Evolutionary conservation across 2,329 filamentous ascomycete genomes (phyloP), one percentile per base, ranked within the genome.

Genomic region (Ilyonectria mors-panacis): DNA sequence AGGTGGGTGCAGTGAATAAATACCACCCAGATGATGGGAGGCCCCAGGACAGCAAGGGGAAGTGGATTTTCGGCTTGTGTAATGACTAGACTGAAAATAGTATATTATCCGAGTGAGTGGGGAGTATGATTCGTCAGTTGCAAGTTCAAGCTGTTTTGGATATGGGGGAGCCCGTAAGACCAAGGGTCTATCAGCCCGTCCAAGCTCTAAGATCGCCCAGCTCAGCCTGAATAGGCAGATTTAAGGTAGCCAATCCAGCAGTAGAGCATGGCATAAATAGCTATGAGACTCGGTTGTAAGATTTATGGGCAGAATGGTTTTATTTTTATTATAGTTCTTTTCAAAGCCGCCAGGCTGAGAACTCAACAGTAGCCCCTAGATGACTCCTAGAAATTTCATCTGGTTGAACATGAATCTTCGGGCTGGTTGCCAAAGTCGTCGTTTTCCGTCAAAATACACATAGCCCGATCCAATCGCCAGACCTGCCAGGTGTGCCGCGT

Each of bases 391-490:
- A 23, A 21, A 26, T n/a, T 48, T 59, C 56, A 59, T 59, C 26
- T 35, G 8, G n/a, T 26, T 48, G n/a, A 47, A 59, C 56, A 48
- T 48, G 5, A 59, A 47, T 37, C 59, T 45, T 17, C 35, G 33
- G 2, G 59, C 21, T 19, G 59, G 59, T 26, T 55, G 23, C 59
- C 59, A 61, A 23, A 55, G 17, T 13, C 59, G 47, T n/a, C 59
- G 21, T 6, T 54, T 61, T 17, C 59, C 59, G 8, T 61, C 59
- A 35, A 45, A 55, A 26, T 61, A 33, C 17, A 61, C 59, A 47
- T 61, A 61, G 10, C 48, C 59, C 10, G 48, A 15, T 44, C 59
- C 59, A 37, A 55, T 45, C 19, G 59, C 50, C 17, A 61, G 26
- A 15, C 59, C 59, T 7, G 59, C 48, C 19, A 59, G 42, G 48